These are phyloP conservation scores for Cornus kousa DNA, from an alignment of 148 eudicot genomes.

Conservation along the genomic window DNA sequence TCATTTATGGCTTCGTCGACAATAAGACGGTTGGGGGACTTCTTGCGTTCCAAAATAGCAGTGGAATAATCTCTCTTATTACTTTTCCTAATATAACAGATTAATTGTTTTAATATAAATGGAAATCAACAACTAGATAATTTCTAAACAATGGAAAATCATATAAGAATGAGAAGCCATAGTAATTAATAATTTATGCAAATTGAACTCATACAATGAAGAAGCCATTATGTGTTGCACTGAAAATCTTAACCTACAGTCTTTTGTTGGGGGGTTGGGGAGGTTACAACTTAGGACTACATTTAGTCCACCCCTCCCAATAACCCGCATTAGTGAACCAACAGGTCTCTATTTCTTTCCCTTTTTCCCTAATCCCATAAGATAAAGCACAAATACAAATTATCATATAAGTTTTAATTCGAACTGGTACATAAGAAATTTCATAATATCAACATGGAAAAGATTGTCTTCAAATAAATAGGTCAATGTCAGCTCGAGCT, in stretches of 20 bases:
- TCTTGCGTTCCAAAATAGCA: conserved; percentile 37
- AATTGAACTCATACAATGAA: background rate
- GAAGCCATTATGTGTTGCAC: no score
- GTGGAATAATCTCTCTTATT: conserved; percentile 28
- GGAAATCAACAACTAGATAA: background rate
- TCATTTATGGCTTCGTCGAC: conserved; percentile 39
- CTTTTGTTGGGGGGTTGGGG: no score
- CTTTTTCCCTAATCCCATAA: background rate
- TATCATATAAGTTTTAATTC: no score
- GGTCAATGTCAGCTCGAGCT: no score
- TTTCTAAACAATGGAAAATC: background rate
- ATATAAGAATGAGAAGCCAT: background rate
- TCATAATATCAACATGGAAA: background rate
- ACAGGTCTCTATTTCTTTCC: no score
- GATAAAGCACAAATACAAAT: no score
- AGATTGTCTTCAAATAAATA: no score
- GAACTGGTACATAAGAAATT: background rate
- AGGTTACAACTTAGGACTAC: no score
- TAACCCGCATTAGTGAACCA: no score
- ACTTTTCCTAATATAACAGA: conserved; percentile 15
- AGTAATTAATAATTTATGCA: background rate
- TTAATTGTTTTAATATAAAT: background rate
- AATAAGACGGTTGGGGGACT: conserved; percentile 37
- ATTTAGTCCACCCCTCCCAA: no score
- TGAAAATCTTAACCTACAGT: no score